A percentile compares a stretch with the other conserved stretches of the same genome.
Conservation (phyloP, 2,329 filamentous ascomycete species). For the Colletotrichum tropicale region DNA sequence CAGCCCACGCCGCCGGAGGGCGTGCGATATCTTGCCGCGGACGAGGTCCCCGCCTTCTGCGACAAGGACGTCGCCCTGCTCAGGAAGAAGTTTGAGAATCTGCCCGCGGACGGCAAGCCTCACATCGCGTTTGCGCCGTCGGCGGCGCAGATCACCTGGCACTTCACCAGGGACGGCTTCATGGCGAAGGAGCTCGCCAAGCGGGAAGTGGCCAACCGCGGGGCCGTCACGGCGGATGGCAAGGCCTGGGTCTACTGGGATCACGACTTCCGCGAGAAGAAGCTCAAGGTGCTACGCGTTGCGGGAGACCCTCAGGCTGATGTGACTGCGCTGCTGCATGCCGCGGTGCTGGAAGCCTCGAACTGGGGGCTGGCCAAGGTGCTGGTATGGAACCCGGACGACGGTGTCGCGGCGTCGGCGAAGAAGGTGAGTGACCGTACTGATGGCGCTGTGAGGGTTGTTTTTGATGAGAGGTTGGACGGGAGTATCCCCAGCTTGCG, state of each 20-base stretch:
- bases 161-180: constrained; percentile 33
- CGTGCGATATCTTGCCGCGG: constrained; percentile 25
- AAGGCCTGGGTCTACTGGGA: constrained; percentile 38
- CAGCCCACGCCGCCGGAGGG: constrained; percentile 16
- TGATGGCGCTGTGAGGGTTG: constrained; percentile 30
- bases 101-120: constrained; percentile 26
- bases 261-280: constrained; percentile 35
- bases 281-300: constrained; percentile 33
- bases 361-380: constrained; percentile 35
- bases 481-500: constrained; percentile 35
- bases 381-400: constrained; percentile 39
- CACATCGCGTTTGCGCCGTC: constrained; percentile 38
- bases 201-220: constrained; percentile 15
- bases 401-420: constrained; percentile 30
- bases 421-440: constrained; percentile 41
- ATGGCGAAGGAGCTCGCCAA: constrained; percentile 26
- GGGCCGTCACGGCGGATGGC: constrained; percentile 29
- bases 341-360: constrained; percentile 36
- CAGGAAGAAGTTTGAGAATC: constrained; percentile 12
- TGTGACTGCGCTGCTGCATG: constrained; percentile 32
- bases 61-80: constrained; percentile 29
- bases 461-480: constrained; percentile 34
- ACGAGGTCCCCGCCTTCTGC: constrained; percentile 28
- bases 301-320: constrained; percentile 25
- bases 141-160: constrained; percentile 32